Evolutionary conservation across 805 yeast genomes (phyloP).

Genomic region (Zygosaccharomyces bailii): DNA sequence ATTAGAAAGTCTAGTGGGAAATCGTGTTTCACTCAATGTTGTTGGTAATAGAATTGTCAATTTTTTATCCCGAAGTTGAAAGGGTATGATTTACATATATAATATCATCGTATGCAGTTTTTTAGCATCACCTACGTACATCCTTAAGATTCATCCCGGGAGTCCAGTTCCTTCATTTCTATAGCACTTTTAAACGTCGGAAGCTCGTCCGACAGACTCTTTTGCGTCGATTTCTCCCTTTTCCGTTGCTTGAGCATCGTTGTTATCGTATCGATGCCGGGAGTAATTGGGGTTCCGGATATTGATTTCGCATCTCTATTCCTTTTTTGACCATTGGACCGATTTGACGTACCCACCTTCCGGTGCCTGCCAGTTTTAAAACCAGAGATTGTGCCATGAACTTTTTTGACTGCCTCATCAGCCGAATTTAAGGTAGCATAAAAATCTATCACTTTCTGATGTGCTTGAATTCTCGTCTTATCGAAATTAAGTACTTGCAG

Average conservation of each 20-base stretch:
- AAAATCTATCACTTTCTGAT: slow-evolving; percentile 66
- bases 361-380: slow-evolving; percentile 7
- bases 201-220: neutral
- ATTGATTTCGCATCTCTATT: slow-evolving; percentile 12
- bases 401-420: slow-evolving; percentile 25
- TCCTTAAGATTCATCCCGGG: neutral
- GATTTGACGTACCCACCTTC: slow-evolving; percentile 9
- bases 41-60: slow-evolving; percentile 38
- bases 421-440: slow-evolving; percentile 48
- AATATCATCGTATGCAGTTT: neutral
- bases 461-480: slow-evolving; percentile 60
- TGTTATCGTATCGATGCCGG: slow-evolving; percentile 16
- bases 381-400: slow-evolving; percentile 2
- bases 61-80: slow-evolving; percentile 42
- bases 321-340: slow-evolving; percentile 4
- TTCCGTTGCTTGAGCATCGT: slow-evolving; percentile 15
- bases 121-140: neutral
- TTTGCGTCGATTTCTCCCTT: slow-evolving; percentile 1
- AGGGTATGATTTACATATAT: neutral
- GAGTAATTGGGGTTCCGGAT: slow-evolving; percentile 9
- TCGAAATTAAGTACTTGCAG: slow-evolving; percentile 77
- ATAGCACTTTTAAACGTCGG: neutral
- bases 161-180: slow-evolving; percentile 1
- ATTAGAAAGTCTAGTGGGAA: neutral
- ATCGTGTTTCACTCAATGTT: slow-evolving; percentile 11